Conservation (phyloP, 331 rosid species). For the Saraca asoca region DNA sequence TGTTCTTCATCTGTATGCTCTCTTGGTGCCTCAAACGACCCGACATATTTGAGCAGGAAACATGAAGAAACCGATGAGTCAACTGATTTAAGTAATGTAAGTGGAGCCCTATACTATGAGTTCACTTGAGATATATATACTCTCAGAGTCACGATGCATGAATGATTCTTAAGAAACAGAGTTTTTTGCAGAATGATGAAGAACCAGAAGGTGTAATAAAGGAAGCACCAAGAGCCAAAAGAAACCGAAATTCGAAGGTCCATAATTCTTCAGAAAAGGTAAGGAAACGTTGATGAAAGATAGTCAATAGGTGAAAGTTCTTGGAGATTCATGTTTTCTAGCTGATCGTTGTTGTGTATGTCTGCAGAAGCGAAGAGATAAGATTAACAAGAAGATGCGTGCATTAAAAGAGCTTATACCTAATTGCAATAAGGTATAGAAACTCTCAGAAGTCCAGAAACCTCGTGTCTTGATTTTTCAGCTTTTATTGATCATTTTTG, state of each 20-base stretch:
- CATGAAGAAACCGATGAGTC: constrained; percentile 45
- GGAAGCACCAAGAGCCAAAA: constrained; percentile 30
- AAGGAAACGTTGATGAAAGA: neutral
- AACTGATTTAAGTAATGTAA: constrained; percentile 40
- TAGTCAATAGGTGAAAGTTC: neutral
- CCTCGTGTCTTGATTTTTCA: neutral
- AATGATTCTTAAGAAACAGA: constrained; percentile 24
- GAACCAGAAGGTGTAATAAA: constrained; percentile 32
- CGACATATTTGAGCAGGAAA: constrained; percentile 23
- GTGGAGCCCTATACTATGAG: constrained; percentile 19
- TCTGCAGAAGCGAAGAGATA: constrained; percentile 56
- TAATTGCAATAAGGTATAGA: constrained; percentile 55
- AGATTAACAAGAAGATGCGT: constrained; percentile 57
- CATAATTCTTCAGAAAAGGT: constrained; percentile 53
- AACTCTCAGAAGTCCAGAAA: neutral
- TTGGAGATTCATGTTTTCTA: neutral
- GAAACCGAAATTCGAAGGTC: constrained; percentile 29
- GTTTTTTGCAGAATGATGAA: constrained; percentile 48
- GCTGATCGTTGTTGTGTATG: neutral
- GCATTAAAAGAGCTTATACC: constrained; percentile 57
- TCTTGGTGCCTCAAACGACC: constrained; percentile 53
- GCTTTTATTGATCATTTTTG: too few relatives aligned
- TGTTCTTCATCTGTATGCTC: constrained; percentile 48
- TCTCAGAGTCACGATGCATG: neutral
- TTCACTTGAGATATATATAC: neutral